phyloP scores from a whole-genome alignment of 1,139 yeast genomes.

The Kodamaea ohmeri region DNA sequence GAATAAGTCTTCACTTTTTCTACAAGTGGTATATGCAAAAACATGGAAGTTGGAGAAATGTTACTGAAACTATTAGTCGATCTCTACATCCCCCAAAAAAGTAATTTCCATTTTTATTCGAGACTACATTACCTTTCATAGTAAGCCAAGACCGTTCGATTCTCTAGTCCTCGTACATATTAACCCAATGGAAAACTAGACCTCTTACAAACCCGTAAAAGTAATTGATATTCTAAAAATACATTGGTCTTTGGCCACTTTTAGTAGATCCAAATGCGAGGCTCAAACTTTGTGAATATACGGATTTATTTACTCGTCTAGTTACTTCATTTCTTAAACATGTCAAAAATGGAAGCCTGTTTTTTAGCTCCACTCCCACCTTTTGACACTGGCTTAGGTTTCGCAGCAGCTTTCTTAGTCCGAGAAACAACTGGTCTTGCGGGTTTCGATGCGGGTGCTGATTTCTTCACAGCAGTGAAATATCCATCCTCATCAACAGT shows the following conservation, averaged over 20 bases:
- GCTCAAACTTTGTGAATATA: neutral
- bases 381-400: slow-evolving; percentile 13
- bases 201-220: no score
- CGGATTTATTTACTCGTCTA: neutral
- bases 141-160: slow-evolving; percentile 3
- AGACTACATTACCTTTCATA: neutral
- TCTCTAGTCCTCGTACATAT: neutral
- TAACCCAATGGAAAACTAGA: neutral
- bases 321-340: slow-evolving; percentile 26
- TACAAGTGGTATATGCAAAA: slow-evolving; percentile 1
- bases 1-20: slow-evolving; percentile 1
- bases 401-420: slow-evolving; percentile 10
- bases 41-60: slow-evolving; percentile 1
- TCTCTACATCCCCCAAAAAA: neutral
- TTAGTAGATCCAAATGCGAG: neutral
- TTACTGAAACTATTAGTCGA: neutral
- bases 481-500: slow-evolving; percentile 43
- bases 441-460: slow-evolving; percentile 9
- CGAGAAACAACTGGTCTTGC: slow-evolving; percentile 1
- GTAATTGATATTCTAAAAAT: no score
- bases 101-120: neutral
- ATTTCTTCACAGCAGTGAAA: slow-evolving; percentile 30
- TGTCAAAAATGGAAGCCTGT: slow-evolving; percentile 41
- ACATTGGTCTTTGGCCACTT: neutral
- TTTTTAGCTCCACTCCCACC: slow-evolving; percentile 22